Evolutionary conservation across 2,329 filamentous ascomycete species (phyloP), one percentile per base, ranked within the genome.

Genomic region (Verticillium nonalfalfae): DNA sequence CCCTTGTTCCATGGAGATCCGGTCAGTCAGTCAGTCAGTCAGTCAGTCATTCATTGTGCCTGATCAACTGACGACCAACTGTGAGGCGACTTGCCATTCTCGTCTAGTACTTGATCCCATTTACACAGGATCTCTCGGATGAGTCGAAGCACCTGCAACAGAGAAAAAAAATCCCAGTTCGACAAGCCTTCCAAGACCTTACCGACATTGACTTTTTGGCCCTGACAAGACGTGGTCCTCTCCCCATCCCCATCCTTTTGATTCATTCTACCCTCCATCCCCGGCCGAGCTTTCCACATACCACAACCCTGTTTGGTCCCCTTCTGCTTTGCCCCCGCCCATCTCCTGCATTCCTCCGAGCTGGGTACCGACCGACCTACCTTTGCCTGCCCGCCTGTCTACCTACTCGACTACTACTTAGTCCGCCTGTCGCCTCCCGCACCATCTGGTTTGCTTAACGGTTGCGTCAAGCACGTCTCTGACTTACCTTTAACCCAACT

Each of bases 381-480:
- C n/a, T n/a, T n/a, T 45, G 39, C 39, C 15, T 54, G 14, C 26
- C 18, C 34, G 14, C 18, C 54, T 56, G n/a, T 38, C 15, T 45
- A 60, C 52, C 39, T 60, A n/a, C n/a, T 21, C 31, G n/a, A n/a
- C 50, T 35, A 31, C 36, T 56, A 34, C 55, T 56, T 56, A 56
- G 55, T 38, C 55, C 55, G 35, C 33, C 33, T 56, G 14, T 56
- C 35, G 55, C 45, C 50, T 38, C 56, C 26, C 50, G 7, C 45
- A 40, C 57, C 33, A 26, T 4, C 26, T 26, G 45, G 63, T 65
- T 62, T 61, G 62, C 60, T 65, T 62, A 64, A 50, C 59, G 21
- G 61, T 64, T 64, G 61, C 64, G 62, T 61, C 60, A 54, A 65
- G 59, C 60, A 64, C 64, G 62, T 65, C 59, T 64, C 60, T 56